Evolutionary conservation across 441 rosid species (phyloP), one percentile per base, ranked within the genome.

Genomic region (Metrosideros polymorpha): DNA sequence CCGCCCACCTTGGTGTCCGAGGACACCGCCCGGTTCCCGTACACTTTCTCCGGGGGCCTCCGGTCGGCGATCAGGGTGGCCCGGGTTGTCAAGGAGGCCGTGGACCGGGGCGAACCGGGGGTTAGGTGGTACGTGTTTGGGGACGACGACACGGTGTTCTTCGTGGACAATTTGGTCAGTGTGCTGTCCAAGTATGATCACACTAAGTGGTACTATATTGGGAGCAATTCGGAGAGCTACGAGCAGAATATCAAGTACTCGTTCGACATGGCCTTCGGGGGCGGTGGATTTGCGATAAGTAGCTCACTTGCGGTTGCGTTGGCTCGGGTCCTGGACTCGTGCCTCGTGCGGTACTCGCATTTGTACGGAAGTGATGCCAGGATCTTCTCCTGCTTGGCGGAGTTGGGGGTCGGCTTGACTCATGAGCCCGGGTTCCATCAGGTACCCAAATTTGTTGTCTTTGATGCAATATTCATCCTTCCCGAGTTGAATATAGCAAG

Each of bases 51-150:
- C 66, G 91, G 95, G 14, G 97, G 99, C 32, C 95, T 93, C 87
- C 93, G 94, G 77, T 96, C 98, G 6, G 98, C 98, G 55, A 88
- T 97, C 83, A 93, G 98, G 27, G 93, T 96, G 63, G 98, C 98
- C 63, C 97, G 97, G 9, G 90, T 95, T 14, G 99, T 95, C 49
- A 94, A 95, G 87, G 99, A 97, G 91, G 93, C 92, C 7, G 96
- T 95, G 30, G 96, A 94, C 71, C 91, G 88, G 1, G 91, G 91
- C 35, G 91, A 89, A 51, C 85, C 90, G 83, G 94, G 91, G 30
- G 95, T 96, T 15, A 87, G 97, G 91, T 97, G 99, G 99, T 97
- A 94, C 61, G 91, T 97, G n/a, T 96, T 97, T 51, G 99, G 99
- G 2, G 99, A 97, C 85, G 98, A 97, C 86, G 99, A 97, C 85